Base-by-base conservation (phyloP, 192 early-diverging fungal genomes). In the Gryganskiella cystojenkinii region DNA sequence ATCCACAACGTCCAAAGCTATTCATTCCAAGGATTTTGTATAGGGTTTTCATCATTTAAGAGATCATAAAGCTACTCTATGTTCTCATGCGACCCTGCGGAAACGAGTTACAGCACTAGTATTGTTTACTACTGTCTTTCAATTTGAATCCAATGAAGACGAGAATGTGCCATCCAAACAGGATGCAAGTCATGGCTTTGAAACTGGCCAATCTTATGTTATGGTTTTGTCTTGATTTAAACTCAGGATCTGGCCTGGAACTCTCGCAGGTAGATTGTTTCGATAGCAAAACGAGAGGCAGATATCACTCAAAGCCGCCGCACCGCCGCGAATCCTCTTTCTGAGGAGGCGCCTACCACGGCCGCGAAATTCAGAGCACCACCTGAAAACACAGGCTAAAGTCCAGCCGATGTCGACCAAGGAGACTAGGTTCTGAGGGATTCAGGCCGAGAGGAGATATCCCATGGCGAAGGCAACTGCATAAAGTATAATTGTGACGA, bases 261-360 rank as follows among this genome's bases (percentile, higher is more conserved):
- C 59, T 91, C 90, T 42, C 80, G 72, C 44, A 91, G 51, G 52
- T 84, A 91, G n/a, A 83, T 74, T 17, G 89, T 82, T 45, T 91
- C 90, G 61, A 91, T 85, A 1, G 83, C 84, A 79, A 84, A 90
- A 20, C 90, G 79, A 20, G 88, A 89, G 2, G 89, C 88, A 20
- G 87, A 88, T 5, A 87, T 65, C 10, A 61, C 40, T 88, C 89
- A 91, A 10, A 91, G 47, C 84, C 86, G 90, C 8, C 60, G 40
- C 33, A 87, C 33, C 1, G 67, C 47, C 25, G 28, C 65, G 49
- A 75, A 84, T 7, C 64, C 60, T 14, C 25, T 56, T 11, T 53
- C 56, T 4, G 65, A 64, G 22, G 47, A 45, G 40, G 24, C 33
- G 5, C 22, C 28, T 50, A 67, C 56, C 31, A 90, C 84, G 34